Base-by-base conservation (phyloP, 306 rosid genomes). In the Hylodesmum podocarpum region DNA sequence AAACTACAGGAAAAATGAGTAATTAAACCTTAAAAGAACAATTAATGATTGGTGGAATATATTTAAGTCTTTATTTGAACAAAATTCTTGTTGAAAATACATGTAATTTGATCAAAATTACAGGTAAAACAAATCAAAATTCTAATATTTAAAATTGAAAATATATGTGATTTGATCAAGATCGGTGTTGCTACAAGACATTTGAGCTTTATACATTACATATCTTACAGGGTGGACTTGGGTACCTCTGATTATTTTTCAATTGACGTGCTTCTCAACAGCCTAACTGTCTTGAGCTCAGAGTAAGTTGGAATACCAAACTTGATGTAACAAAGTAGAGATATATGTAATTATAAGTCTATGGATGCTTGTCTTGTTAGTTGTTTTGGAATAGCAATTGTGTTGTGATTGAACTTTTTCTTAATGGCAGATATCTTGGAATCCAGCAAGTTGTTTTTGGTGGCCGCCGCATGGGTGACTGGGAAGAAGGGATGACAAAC, bases 401-500 rank as follows among this genome's bases (percentile, higher is more conserved):
- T 75, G 62, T n/a, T 59, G 33, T 75, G 62, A 34, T 25, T 47
- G 57, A 70, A 49, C 65, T 47, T 33, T 44, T 44, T 7, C 62
- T 61, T 61, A 29, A 73, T 68, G 10, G 28, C 97, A 92, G 98
- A 66, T 95, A 92, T 84, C 78, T 92, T 53, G 98, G 97, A 47
- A 88, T 95, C 75, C 97, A 92, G 77, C 97, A 90, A 82, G 36
- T 92, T 37, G 88, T 95, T 15, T 95, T 92, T 66, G 98, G 98
- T 7, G 96, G 98, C 29, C 93, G 89, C 3, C 72, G 79, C 64
- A 84, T 92, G 81, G 96, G 96, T 63, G 97, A 95, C 67, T 95
- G 97, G 98, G 98, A 95, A 82, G 97, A 92, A 66, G 97, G 97
- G 76, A 90, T 92, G 98, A 89, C 85, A 51, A 87, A 63, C 74